A percentile compares a stretch with the other conserved stretches of the same genome.
These are phyloP conservation scores for Clonostachys solani DNA, from an alignment of 2,329 filamentous ascomycete genomes.

Conservation along the genomic window DNA sequence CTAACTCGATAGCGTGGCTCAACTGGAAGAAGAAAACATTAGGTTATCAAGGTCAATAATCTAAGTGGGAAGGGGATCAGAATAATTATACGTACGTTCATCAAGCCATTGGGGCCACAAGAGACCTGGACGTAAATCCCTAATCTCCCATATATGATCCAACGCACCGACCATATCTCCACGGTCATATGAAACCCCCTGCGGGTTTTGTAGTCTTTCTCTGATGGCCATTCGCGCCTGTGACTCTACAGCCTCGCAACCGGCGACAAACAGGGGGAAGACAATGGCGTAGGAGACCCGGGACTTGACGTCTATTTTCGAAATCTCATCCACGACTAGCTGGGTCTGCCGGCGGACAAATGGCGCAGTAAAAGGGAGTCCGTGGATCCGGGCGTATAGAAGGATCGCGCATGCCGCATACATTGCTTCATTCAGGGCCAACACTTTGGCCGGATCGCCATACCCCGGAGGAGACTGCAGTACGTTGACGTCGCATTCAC, in stretches of 20 bases:
- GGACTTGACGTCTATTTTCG: slow-evolving; percentile 5
- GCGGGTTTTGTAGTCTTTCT: slow-evolving; percentile 2
- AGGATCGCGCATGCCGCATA: slow-evolving; percentile 6
- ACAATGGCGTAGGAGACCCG: slow-evolving; percentile 6
- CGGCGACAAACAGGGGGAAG: slow-evolving; percentile 8
- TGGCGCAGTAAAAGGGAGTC: slow-evolving; percentile 5
- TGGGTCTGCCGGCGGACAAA: slow-evolving; percentile 6
- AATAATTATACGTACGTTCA: slow-evolving; percentile 2
- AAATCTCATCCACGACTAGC: slow-evolving; percentile 3
- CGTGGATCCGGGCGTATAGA: slow-evolving; percentile 6
- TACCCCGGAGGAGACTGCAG: slow-evolving; percentile 1
- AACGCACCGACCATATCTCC: slow-evolving; percentile 7
- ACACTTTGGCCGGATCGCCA: slow-evolving; percentile 5
- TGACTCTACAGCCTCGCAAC: slow-evolving; percentile 8
- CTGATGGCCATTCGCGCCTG: slow-evolving; percentile 4
- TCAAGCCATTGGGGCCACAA: slow-evolving; percentile 7
- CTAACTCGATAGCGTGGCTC: slow-evolving; percentile 5
- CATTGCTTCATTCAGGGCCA: slow-evolving; percentile 9
- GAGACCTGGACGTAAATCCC: slow-evolving; percentile 7
- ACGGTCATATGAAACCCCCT: slow-evolving; percentile 5
- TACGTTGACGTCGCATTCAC: slow-evolving; percentile 4
- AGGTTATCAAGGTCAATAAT: neutral
- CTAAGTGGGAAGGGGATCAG: neutral
- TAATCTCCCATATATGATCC: slow-evolving; percentile 8
- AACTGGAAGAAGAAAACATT: neutral